Evolutionary conservation across 768 basidiomycete species (phyloP).

Genomic region (Suillus subluteus): DNA sequence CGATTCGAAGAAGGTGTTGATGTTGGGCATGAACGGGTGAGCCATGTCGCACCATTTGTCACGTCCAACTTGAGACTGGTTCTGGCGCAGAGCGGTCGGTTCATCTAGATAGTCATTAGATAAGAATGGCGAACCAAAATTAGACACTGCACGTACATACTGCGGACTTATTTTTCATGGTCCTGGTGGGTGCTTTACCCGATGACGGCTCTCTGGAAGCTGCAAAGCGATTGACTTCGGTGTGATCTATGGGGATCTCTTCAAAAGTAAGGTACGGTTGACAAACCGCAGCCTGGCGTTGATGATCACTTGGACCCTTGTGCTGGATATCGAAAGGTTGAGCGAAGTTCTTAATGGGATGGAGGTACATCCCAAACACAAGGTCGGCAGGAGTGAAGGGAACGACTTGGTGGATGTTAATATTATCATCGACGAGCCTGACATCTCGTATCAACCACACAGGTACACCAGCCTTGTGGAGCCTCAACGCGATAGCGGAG

Average conservation of each 20-base stretch:
- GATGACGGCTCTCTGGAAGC: not conserved
- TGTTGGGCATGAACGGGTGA: conserved; percentile 3
- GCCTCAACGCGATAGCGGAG: not conserved
- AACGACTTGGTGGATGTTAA: not conserved
- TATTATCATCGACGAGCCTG: not conserved
- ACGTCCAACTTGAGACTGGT: no score
- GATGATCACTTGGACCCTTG: not conserved
- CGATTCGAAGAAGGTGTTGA: not conserved
- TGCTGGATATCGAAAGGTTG: not conserved
- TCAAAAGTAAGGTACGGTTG: not conserved
- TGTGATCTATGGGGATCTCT: not conserved
- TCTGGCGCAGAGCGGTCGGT: no score
- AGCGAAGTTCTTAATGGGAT: not conserved
- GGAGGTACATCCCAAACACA: not conserved
- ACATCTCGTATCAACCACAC: not conserved
- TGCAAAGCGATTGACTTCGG: not conserved
- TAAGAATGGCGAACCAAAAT: no score
- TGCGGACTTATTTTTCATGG: not conserved
- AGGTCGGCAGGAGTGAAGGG: not conserved
- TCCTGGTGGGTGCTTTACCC: not conserved
- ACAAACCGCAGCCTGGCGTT: not conserved
- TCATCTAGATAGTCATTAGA: no score
- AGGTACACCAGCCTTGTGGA: conserved; percentile 2
- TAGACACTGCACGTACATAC: no score
- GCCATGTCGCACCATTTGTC: not conserved